phyloP scores from a whole-genome alignment of 495 filamentous ascomycete species.

The Hypoxylon perforatum region DNA sequence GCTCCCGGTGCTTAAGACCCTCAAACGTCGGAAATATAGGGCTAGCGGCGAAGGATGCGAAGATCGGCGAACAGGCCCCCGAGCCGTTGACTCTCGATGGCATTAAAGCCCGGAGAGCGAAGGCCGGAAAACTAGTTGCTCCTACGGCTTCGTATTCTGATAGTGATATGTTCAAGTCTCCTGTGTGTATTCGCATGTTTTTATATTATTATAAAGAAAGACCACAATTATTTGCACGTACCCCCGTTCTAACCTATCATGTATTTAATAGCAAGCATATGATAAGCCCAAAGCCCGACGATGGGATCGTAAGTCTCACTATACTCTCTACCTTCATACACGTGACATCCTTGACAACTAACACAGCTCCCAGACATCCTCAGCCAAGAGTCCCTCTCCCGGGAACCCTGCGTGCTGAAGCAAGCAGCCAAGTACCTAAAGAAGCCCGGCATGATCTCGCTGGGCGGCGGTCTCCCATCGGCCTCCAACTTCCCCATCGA shows the following conservation, averaged over 20 bases:
- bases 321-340: neutral
- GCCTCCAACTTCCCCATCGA: slow-evolving; percentile 70
- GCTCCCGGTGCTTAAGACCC: slow-evolving; percentile 3
- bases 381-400: slow-evolving; percentile 64
- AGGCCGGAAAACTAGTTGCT: slow-evolving; percentile 72
- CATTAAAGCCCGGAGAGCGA: slow-evolving; percentile 74
- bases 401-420: slow-evolving; percentile 77
- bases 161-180: slow-evolving; percentile 86
- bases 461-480: slow-evolving; percentile 92
- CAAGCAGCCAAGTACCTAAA: slow-evolving; percentile 76
- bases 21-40: slow-evolving; percentile 10
- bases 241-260: slow-evolving; percentile 1
- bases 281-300: slow-evolving; percentile 83
- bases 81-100: slow-evolving; percentile 77
- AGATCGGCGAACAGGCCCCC: slow-evolving; percentile 49
- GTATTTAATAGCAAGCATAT: slow-evolving; percentile 46
- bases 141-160: slow-evolving; percentile 81
- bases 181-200: slow-evolving; percentile 54
- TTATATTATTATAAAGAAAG: no score
- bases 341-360: slow-evolving; percentile 5
- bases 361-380: slow-evolving; percentile 56
- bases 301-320: slow-evolving; percentile 83
- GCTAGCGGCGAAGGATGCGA: slow-evolving; percentile 21
- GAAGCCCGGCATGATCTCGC: slow-evolving; percentile 80
- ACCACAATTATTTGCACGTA: neutral